Percentiles rank a stretch among this genome's conserved stretches.
Conservation (phyloP, 2,329 filamentous ascomycete genomes). For the Calonectria leucothoes region DNA sequence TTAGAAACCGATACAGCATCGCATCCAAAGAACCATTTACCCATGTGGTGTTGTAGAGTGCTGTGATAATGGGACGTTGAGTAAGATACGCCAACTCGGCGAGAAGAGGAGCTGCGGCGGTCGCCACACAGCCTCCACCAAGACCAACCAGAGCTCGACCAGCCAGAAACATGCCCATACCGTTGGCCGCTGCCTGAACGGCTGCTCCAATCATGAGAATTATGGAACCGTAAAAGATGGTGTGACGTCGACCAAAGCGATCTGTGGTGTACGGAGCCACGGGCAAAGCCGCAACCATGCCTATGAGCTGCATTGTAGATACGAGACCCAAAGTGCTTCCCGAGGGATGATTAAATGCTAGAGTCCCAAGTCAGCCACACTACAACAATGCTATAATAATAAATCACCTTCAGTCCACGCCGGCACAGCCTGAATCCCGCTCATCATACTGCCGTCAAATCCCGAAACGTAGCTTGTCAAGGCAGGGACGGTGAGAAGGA, state of each 20-base stretch:
- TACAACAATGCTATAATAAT: too few species aligned
- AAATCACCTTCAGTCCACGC: conserved; percentile 49
- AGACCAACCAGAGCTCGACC: conserved; percentile 65
- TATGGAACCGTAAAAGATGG: conserved; percentile 44
- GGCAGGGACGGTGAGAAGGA: not conserved
- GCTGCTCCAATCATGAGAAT: conserved; percentile 47
- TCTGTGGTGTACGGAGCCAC: conserved; percentile 49
- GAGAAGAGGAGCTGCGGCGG: conserved; percentile 61
- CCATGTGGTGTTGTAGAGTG: conserved; percentile 56
- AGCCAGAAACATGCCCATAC: conserved; percentile 63
- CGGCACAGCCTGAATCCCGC: conserved; percentile 50
- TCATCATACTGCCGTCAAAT: conserved; percentile 37
- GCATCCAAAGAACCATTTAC: conserved; percentile 7
- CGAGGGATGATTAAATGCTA: conserved; percentile 49
- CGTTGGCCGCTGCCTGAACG: conserved; percentile 45
- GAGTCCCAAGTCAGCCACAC: too few species aligned
- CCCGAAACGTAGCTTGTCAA: not conserved
- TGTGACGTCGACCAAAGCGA: conserved; percentile 44
- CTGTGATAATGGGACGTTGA: conserved; percentile 63
- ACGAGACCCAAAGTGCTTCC: conserved; percentile 44
- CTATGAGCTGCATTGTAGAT: conserved; percentile 44
- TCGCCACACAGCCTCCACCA: conserved; percentile 63
- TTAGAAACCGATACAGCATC: conserved; percentile 40
- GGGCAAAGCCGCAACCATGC: conserved; percentile 45
- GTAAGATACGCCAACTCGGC: conserved; percentile 66